Evolutionary conservation across 2,329 filamentous ascomycete species (phyloP), one percentile per base, ranked within the genome.

Genomic region (Colletotrichum orchidophilum): DNA sequence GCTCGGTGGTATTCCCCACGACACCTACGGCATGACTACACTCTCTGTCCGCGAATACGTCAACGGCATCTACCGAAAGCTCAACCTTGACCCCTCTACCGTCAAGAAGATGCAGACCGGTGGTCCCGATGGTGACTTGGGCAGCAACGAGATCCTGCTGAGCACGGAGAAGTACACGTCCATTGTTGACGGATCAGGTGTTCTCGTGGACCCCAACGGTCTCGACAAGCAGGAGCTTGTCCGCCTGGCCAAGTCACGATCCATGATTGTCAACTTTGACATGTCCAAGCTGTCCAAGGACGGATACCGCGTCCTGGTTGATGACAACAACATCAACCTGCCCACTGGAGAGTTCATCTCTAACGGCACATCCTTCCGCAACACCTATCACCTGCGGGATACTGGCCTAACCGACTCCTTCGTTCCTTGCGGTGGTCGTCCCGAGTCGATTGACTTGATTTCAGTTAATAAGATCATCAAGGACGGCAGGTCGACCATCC

Each of bases 51-150:
- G 96, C 55, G 94, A 99, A 83, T 99, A 97, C 77, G 94, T 99
- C 75, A 91, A 95, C 78, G 96, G 96, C 57, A 97, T 99, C 82
- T 98, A 99, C 87, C 93, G 96, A 80, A 98, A 98, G 88, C 88
- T 97, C 73, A 90, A 95, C 74, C 91, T 99, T 59, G 95, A 98
- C 78, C 93, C 95, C 21, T 90, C 91, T 63, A 91, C 89, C 68
- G 93, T 98, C 75, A 89, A 90, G 80, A 99, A 99, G 86, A 92
- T 99, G 88, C 96, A 99, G 86, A 99, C 96, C 55, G 96, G 96
- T 82, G 96, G 96, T 3, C 96, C 96, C 2, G 96, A 99, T 76
- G 96, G 96, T 74, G 96, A 99, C 81, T 87, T 99, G 72, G 96
- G 96, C 75, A 98, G 95, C 78, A 99, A 99, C 82, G 96, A 99